Evolutionary conservation across 2,329 filamentous ascomycete genomes (phyloP).

Genomic region (Chaetomiaceae sp.): DNA sequence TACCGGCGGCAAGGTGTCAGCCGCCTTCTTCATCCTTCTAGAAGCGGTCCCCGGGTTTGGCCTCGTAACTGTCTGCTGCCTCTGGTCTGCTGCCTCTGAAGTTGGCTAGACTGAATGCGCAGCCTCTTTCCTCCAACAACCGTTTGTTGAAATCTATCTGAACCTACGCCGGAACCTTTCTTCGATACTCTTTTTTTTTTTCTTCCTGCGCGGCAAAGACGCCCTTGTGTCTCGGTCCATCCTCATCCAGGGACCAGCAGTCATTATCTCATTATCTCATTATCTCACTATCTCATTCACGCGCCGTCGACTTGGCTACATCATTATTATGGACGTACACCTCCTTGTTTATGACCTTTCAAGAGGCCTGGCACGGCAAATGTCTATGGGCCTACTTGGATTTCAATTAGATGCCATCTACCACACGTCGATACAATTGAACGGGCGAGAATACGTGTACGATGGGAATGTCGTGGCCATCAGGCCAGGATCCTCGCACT

Average conservation of each 20-base stretch:
- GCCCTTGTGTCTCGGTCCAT: too few relatives aligned
- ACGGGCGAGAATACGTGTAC: conserved; percentile 84
- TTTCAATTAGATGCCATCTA: conserved; percentile 84
- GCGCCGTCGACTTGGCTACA: too few relatives aligned
- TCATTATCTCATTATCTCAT: too few relatives aligned
- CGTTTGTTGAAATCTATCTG: too few relatives aligned
- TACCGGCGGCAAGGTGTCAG: conserved; percentile 4
- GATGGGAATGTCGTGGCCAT: conserved; percentile 83
- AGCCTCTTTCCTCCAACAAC: too few relatives aligned
- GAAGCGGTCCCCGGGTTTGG: conserved; percentile 12
- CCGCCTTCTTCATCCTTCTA: conserved; percentile 21
- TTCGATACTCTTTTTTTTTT: not conserved
- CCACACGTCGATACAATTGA: conserved; percentile 84
- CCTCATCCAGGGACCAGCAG: too few relatives aligned
- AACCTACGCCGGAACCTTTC: too few relatives aligned
- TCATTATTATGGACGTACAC: conserved; percentile 62
- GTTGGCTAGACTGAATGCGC: too few relatives aligned
- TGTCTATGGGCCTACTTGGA: conserved; percentile 50
- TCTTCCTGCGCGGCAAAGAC: too few relatives aligned
- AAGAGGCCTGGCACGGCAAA: conserved; percentile 49
- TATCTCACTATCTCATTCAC: too few relatives aligned
- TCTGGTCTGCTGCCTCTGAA: conserved; percentile 2
- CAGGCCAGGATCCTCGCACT: conserved; percentile 75
- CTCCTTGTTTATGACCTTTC: conserved; percentile 78
- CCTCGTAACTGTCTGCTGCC: conserved; percentile 24